phyloP scores from a whole-genome alignment of 768 basidiomycete genomes.

The Mycena maculata region DNA sequence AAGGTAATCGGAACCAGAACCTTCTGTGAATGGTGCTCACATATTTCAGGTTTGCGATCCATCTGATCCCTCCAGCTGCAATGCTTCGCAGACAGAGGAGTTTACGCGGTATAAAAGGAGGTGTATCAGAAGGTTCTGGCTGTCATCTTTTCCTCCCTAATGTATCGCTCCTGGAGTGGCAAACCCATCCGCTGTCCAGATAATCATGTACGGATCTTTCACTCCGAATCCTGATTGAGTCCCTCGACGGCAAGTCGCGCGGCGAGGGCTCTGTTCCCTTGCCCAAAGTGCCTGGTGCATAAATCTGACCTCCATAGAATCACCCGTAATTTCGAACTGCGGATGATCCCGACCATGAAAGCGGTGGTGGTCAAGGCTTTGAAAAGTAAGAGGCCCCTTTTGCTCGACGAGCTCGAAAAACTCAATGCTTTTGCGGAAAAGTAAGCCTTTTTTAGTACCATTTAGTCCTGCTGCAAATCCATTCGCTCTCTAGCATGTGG shows the following conservation, averaged over 20 bases:
- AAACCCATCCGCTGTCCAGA: conserved; percentile 36
- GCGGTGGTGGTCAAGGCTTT: conserved; percentile 31
- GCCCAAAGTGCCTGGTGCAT: conserved; percentile 27
- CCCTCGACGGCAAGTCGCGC: conserved; percentile 44
- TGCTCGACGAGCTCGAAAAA: conserved; percentile 35
- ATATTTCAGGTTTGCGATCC: conserved; percentile 39
- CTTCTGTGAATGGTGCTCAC: not conserved
- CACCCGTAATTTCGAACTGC: conserved; percentile 19
- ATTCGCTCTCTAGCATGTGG: conserved; percentile 36
- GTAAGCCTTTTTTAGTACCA: conserved; percentile 22
- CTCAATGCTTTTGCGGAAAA: conserved; percentile 27
- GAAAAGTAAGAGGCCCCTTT: conserved; percentile 24
- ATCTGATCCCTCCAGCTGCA: conserved; percentile 35
- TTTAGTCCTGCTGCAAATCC: not conserved
- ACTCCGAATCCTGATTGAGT: conserved; percentile 43
- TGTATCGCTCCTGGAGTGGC: conserved; percentile 36
- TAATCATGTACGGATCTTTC: conserved; percentile 32
- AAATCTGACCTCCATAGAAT: conserved; percentile 37
- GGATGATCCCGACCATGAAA: conserved; percentile 37
- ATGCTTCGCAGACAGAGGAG: conserved; percentile 32
- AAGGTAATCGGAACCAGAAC: conserved; percentile 39
- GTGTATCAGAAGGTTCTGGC: conserved; percentile 44
- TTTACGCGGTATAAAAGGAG: conserved; percentile 43
- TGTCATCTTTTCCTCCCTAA: conserved; percentile 36
- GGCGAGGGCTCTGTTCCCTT: conserved; percentile 42